These are phyloP conservation scores for Amanita brunnescens DNA, from an alignment of 768 basidiomycete species.

Conservation along the genomic window DNA sequence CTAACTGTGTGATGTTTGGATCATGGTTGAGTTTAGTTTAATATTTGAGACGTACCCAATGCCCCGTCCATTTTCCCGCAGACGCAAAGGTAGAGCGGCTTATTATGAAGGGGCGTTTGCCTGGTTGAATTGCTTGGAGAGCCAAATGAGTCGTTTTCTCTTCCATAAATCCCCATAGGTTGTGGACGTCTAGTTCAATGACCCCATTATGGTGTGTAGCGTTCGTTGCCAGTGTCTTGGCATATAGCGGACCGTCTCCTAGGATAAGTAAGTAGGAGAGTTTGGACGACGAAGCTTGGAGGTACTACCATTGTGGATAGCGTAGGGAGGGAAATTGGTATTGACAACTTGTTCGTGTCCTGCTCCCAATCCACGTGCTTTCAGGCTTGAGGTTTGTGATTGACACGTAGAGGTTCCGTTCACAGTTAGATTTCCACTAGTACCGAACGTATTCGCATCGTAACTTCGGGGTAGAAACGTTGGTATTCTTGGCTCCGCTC, in stretches of 20 bases:
- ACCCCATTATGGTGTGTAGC: conserved; percentile 59
- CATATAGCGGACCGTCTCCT: conserved; percentile 46
- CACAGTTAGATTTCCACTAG: conserved; percentile 68
- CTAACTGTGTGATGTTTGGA: conserved; percentile 34
- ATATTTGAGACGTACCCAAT: conserved; percentile 43
- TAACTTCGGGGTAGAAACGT: conserved; percentile 34
- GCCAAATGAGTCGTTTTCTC: conserved; percentile 58
- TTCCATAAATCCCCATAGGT: conserved; percentile 66
- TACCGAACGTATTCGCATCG: conserved; percentile 49
- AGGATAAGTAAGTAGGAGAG: background rate
- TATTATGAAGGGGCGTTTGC: conserved; percentile 63
- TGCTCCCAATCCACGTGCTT: conserved; percentile 41
- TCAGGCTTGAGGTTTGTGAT: conserved; percentile 15
- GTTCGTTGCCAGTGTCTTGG: conserved; percentile 57
- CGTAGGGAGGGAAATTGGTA: conserved; percentile 53
- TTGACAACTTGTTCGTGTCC: conserved; percentile 38
- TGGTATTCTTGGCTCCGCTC: background rate
- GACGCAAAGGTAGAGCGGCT: conserved; percentile 63
- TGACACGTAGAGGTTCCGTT: conserved; percentile 53
- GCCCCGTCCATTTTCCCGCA: conserved; percentile 61
- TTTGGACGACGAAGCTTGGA: conserved; percentile 7
- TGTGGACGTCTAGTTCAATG: conserved; percentile 60
- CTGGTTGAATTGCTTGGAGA: conserved; percentile 41
- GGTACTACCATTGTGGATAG: conserved; percentile 46
- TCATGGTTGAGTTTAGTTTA: background rate